Base-by-base conservation (phyloP, 2,329 filamentous ascomycete genomes). In the Sarocladiaceae sp. region DNA sequence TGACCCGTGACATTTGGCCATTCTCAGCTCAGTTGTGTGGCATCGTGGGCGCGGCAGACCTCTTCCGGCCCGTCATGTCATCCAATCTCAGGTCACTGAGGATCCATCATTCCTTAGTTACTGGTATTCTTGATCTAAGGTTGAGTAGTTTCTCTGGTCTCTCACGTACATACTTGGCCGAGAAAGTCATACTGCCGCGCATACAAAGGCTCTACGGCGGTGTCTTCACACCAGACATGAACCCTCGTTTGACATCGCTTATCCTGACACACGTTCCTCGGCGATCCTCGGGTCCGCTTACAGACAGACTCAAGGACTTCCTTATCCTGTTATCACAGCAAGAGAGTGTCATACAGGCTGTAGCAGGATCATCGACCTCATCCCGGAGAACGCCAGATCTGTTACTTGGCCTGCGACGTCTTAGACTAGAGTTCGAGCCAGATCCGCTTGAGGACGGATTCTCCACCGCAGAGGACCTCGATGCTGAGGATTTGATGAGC, bases 51-150 rank as follows among this genome's bases (percentile, higher is more conserved):
- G 60, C 62, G 4, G 60, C 68, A 1, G 65, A 77, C 51, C 50
- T 73, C 7, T 70, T 78, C 45, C 67, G 76, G 0, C 75, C 76
- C 1, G 68, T 73, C 0, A 60, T 74, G 42, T 75, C 73, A 1
- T 69, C 72, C 1, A 76, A 76, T 49, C 61, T 82, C 4, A 69
- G 72, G 24, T 62, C 62, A 1, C 58, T 82, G 2, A 69, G 72
- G 11, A 61, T 80, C 5, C 79, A 83, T 43, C 79, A 83, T 54
- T 82, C 78, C 0, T 50, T 81, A 2, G 68, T 82, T 5, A 83
- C 79, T 0, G 67, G 70, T 32, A 64, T 76, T 7, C 73, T 72
- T 2, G 70, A 69, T 0, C 49, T 79, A 3, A 48, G 62, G 4
- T 57, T 64, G 6, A 58, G 64, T 1, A 60, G 58, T 9, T 51